Conservation (phyloP, 345 rosid species). For the Sonneratia caseolaris region DNA sequence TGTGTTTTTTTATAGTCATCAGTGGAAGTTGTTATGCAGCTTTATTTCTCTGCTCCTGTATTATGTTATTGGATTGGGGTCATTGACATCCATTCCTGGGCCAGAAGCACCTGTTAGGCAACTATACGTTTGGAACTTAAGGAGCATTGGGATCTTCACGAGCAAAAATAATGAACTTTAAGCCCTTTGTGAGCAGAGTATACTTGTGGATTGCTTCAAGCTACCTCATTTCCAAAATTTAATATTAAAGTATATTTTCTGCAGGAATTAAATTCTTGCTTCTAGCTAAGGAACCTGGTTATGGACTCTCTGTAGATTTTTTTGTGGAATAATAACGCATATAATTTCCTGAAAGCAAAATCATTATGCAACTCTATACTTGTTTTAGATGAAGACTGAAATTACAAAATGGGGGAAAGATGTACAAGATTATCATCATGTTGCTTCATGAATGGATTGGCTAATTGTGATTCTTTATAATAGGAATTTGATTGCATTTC, state of each 20-base stretch:
- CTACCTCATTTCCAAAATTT: neutral
- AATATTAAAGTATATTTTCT: neutral
- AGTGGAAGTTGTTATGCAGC: neutral
- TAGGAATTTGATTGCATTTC: neutral
- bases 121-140: neutral
- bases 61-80: neutral
- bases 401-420: neutral
- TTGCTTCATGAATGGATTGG: neutral
- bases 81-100: neutral
- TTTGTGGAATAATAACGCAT: neutral
- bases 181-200: neutral
- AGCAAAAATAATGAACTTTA: neutral
- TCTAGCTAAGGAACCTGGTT: neutral
- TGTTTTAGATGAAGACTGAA: neutral
- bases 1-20: neutral
- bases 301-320: neutral
- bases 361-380: neutral
- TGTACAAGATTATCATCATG: no score
- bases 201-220: neutral
- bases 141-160: neutral
- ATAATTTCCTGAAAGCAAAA: neutral
- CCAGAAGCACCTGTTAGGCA: neutral
- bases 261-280: neutral
- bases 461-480: neutral
- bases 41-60: neutral